Evolutionary conservation across 1,284 basidiomycete species (phyloP).

Genomic region (Moniliella sp.): DNA sequence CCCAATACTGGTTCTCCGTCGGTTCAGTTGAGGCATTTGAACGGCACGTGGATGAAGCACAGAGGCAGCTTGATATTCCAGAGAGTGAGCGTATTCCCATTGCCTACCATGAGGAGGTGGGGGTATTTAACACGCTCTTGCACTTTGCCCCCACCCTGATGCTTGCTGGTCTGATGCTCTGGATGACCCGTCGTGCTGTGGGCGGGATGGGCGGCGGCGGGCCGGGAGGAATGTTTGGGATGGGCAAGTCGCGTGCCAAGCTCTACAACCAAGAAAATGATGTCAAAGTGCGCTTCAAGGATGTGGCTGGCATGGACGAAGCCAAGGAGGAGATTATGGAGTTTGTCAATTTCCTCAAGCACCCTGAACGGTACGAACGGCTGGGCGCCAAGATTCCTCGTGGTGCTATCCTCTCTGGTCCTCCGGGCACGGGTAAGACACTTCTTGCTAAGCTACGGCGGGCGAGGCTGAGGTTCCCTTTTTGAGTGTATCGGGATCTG

Average conservation of each 20-base stretch:
- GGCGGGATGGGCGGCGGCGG: slow-evolving; percentile 37
- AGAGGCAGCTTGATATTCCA: slow-evolving; percentile 74
- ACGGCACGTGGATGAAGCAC: slow-evolving; percentile 74
- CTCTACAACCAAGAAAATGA: slow-evolving; percentile 95
- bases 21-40: slow-evolving; percentile 94
- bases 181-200: slow-evolving; percentile 45
- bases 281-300: slow-evolving; percentile 75
- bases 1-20: slow-evolving; percentile 76
- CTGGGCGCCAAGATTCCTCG: slow-evolving; percentile 95
- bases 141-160: slow-evolving; percentile 85
- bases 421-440: slow-evolving; percentile 95
- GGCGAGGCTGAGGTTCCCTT: slow-evolving; percentile 93
- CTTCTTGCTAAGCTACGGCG: slow-evolving; percentile 85
- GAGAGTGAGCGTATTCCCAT: slow-evolving; percentile 82
- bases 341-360: slow-evolving; percentile 96
- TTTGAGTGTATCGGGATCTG: slow-evolving; percentile 90
- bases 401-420: slow-evolving; percentile 88
- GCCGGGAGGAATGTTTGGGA: slow-evolving; percentile 80
- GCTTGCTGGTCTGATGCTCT: slow-evolving; percentile 70
- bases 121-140: slow-evolving; percentile 56
- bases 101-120: slow-evolving; percentile 83
- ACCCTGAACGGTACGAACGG: slow-evolving; percentile 77
- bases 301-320: slow-evolving; percentile 98
- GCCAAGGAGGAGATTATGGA: slow-evolving; percentile 99
- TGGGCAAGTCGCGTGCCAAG: slow-evolving; percentile 83